Evolutionary conservation across 2,329 filamentous ascomycete species (phyloP), one percentile per base, ranked within the genome.

Genomic region (Diaporthe destruens): DNA sequence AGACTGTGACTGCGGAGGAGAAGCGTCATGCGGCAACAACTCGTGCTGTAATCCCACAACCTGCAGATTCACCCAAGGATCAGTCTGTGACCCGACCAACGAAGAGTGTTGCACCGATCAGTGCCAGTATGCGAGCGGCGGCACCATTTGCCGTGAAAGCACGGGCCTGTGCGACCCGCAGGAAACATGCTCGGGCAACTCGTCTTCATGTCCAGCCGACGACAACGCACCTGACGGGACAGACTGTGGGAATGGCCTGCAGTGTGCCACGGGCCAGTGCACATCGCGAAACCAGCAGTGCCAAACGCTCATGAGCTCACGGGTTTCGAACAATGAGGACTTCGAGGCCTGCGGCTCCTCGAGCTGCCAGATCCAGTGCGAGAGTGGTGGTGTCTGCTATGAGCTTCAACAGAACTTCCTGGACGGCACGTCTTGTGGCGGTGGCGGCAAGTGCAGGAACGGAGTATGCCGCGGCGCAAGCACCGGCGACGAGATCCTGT

Each of bases 1-100:
- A 83, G 93, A 99, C 69, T 99, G 96, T 82, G 96, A 99, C 82
- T 99, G 96, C 79, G 96, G 96, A 75, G 96, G 96, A 70, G 84
- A 86, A 18, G 82, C 85, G 18, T 89, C 89, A 51, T 99, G 96
- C 80, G 89, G 86, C 32, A 82, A 87, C 78, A 96, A 98, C 82
- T 79, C 81, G 18, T 99, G 96, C 86, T 99, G 96, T 83, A 88
- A 99, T 77, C 83, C 95, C 1, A 88, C 83, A 3, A 98, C 96
- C 0, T 99, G 96, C 89, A 94, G 91, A 78, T 98, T 97, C 86
- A 92, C 87, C 69, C 81, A 83, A 70, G 88, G 87, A 75, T 91
- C 96, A 36, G 90, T 95, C 47, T 99, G 96, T 82, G 94, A 96
- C 80, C 88, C 90, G 16, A 84, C 87, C 76, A 97, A 96, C 84